These are phyloP conservation scores for Cyclotella kingstonii DNA, from an alignment of 108 stramenopile genomes.

Conservation along the genomic window DNA sequence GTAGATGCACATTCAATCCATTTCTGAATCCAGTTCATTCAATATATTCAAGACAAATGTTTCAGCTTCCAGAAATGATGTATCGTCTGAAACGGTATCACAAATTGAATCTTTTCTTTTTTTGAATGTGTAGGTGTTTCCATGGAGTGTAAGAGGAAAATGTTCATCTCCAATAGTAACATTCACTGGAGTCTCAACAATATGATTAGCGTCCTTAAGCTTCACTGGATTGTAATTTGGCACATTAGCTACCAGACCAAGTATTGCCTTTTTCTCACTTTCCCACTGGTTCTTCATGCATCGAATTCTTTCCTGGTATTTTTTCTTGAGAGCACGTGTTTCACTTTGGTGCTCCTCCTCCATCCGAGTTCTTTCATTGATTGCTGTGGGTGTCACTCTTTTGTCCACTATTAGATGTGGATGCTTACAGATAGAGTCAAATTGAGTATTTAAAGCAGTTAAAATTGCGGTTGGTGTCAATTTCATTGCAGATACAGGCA, in stretches of 20 bases:
- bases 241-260: slow-evolving; percentile 10
- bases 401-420: slow-evolving; percentile 1
- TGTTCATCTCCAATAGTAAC: neutral
- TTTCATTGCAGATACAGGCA: too few relatives aligned
- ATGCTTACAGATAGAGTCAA: too few relatives aligned
- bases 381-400: slow-evolving; percentile 3
- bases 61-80: slow-evolving; percentile 27
- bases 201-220: neutral
- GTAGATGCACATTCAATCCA: neutral
- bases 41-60: slow-evolving; percentile 33
- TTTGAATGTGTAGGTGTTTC: neutral
- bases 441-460: too few relatives aligned
- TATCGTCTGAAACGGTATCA: slow-evolving; percentile 10
- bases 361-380: slow-evolving; percentile 1
- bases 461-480: too few relatives aligned
- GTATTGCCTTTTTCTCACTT: slow-evolving; percentile 25
- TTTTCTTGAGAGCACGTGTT: slow-evolving; percentile 20
- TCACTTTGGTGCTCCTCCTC: slow-evolving; percentile 25
- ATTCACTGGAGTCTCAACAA: slow-evolving; percentile 10
- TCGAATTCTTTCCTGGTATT: slow-evolving; percentile 15
- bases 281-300: slow-evolving; percentile 36
- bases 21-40: slow-evolving; percentile 14
- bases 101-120: neutral
- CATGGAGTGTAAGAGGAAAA: neutral
- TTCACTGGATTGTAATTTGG: neutral